Evolutionary conservation across 1,139 yeast species (phyloP).

Genomic region (Hemisphaericaspora subhashii): DNA sequence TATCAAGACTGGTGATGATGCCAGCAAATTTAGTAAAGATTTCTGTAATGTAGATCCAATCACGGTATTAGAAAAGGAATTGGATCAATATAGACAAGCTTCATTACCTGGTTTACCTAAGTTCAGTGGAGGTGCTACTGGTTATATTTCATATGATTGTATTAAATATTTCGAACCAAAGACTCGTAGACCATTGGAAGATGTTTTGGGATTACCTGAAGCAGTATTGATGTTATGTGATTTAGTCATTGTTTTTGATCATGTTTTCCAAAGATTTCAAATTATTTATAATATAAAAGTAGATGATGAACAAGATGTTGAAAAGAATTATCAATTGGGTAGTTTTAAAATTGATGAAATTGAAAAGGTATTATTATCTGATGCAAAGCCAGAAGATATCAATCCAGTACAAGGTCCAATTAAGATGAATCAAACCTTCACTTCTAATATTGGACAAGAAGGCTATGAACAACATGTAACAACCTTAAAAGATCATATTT

Average conservation of each 20-base stretch:
- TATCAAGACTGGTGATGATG: conserved; percentile 71
- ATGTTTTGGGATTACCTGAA: conserved; percentile 83
- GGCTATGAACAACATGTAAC: conserved; percentile 87
- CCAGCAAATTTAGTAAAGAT: conserved; percentile 30
- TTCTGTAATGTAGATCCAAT: conserved; percentile 70
- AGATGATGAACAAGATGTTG: conserved; percentile 39
- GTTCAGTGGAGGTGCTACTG: conserved; percentile 93
- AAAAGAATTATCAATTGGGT: conserved; percentile 57
- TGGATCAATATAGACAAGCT: conserved; percentile 64
- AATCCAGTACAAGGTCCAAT: conserved; percentile 69
- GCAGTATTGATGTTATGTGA: conserved; percentile 90
- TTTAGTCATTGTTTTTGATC: conserved; percentile 86
- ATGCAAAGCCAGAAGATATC: conserved; percentile 31
- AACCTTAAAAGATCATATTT: conserved; percentile 73
- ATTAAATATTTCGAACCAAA: conserved; percentile 93
- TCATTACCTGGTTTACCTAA: conserved; percentile 79
- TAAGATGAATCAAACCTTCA: conserved; percentile 60
- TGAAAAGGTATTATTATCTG: conserved; percentile 47
- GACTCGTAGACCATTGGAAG: conserved; percentile 73
- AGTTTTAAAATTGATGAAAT: conserved; percentile 55
- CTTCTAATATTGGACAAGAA: conserved; percentile 87
- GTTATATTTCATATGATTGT: conserved; percentile 94
- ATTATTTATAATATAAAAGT: conserved; percentile 76
- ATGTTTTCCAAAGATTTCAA: conserved; percentile 90
- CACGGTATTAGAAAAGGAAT: conserved; percentile 67